A percentile compares a stretch with the other conserved stretches of the same genome.
Conservation (phyloP, 1,284 basidiomycete genomes). For the Ustilago hordei region DNA sequence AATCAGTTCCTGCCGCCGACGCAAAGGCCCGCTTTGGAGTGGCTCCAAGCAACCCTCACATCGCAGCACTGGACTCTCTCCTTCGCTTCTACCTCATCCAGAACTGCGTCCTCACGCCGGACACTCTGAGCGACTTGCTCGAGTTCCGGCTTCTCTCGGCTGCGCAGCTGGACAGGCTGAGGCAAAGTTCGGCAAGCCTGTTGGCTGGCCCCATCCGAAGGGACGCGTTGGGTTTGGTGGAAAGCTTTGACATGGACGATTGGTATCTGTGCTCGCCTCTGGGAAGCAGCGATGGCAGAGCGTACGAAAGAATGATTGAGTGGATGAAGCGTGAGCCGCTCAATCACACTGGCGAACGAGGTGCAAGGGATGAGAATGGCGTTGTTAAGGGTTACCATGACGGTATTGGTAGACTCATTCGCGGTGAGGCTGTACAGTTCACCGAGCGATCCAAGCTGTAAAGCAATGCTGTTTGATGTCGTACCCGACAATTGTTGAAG, state of each 20-base stretch:
- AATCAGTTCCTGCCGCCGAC: conserved; percentile 4
- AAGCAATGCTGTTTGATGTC: background rate
- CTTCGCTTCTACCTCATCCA: conserved; percentile 50
- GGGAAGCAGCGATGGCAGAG: conserved; percentile 53
- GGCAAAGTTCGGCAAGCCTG: conserved; percentile 23
- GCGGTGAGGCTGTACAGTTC: conserved; percentile 56
- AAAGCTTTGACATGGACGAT: conserved; percentile 61
- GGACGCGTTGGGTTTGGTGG: conserved; percentile 52
- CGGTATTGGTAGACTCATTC: conserved; percentile 49
- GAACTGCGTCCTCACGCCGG: conserved; percentile 45
- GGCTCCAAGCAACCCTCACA: conserved; percentile 8
- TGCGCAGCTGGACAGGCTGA: conserved; percentile 28
- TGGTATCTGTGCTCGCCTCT: conserved; percentile 61
- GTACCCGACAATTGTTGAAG: no score
- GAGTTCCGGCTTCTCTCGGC: conserved; percentile 25
- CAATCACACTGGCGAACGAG: conserved; percentile 50
- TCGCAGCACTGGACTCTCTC: conserved; percentile 27
- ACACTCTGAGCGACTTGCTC: conserved; percentile 33
- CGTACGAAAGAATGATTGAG: conserved; percentile 60
- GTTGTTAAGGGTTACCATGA: conserved; percentile 56
- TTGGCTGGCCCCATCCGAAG: conserved; percentile 34
- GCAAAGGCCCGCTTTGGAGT: conserved; percentile 23
- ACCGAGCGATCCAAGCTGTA: conserved; percentile 37
- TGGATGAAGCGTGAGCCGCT: conserved; percentile 62
- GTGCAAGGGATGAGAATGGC: conserved; percentile 53